A percentile compares a stretch with the other conserved stretches of the same genome.
Conservation (phyloP, 2,329 filamentous ascomycete species). For the Colletotrichum nymphaeae region DNA sequence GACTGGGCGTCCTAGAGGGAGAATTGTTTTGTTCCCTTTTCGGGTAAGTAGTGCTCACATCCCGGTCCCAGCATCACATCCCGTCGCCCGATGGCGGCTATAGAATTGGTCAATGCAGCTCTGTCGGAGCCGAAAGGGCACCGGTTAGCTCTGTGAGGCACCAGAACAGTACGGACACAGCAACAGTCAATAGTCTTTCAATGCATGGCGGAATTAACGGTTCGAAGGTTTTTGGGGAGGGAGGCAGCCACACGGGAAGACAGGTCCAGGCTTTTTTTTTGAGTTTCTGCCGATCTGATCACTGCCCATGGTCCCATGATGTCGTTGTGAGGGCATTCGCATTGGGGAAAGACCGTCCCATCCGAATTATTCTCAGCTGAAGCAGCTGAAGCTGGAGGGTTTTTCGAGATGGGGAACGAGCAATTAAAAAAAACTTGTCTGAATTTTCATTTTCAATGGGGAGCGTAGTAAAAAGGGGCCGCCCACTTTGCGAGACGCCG, state of each 20-base stretch:
- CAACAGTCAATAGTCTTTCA: neutral
- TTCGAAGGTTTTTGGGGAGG: neutral
- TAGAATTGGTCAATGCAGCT: neutral
- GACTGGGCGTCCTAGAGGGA: neutral
- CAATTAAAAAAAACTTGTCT: neutral
- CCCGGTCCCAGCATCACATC: neutral
- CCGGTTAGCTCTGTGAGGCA: neutral
- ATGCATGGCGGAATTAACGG: neutral
- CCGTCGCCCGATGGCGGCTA: neutral
- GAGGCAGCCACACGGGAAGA: neutral
- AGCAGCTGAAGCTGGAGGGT: neutral
- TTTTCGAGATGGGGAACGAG: neutral
- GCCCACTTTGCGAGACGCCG: conserved; percentile 28
- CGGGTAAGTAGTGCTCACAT: neutral
- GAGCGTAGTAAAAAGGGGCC: neutral
- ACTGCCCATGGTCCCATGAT: neutral
- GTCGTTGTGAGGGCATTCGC: conserved; percentile 1
- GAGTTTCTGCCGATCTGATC: conserved; percentile 14
- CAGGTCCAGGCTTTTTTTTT: neutral
- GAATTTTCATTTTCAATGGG: neutral
- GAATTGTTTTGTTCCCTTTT: neutral
- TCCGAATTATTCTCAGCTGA: neutral
- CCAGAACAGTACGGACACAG: neutral
- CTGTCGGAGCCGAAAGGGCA: conserved; percentile 27
- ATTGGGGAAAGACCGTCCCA: neutral